Evolutionary conservation across 2,329 filamentous ascomycete species (phyloP), one percentile per base, ranked within the genome.

Genomic region (Exophiala aquamarina): DNA sequence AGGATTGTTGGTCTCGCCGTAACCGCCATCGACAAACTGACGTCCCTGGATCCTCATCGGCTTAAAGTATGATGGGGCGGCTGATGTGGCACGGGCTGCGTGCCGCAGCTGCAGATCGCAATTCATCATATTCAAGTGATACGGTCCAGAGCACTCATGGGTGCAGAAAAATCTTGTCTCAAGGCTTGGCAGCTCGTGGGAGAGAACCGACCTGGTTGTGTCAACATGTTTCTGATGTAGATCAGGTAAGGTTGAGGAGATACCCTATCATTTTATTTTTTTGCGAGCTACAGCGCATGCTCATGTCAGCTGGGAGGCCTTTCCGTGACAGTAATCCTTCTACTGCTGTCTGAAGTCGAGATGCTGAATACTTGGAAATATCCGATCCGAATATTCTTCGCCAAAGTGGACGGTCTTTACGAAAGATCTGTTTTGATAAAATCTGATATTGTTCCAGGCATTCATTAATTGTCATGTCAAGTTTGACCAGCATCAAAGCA

Each of bases 401-500:
- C n/a, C 44, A 17, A 9, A 52, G 11, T 14, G 47, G 40, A 26
- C 50, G 50, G 19, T 49, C 26, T 31, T 52, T 51, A 5, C 39
- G 41, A 33, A 58, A 58, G 17, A 58, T 52, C 3, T 42, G 26
- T 31, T 35, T 21, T 2, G 66, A 68, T 2, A 75, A 63, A 3
- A 55, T 41, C 11, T 67, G 56, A 47, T 76, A 77, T 2, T 62
- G 66, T 2, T 61, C 47, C 13, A 75, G 67, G 21, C 70, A 73
- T 14, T 76, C 68, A 18, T 63, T 50, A 7, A 74, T 65, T 19
- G 63, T 66, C 70, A 77, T 73, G 21, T 67, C 57, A 1, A 77
- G 59, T 2, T 70, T 66, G 1, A 72, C 72, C 4, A 76, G 64
- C 65, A 77, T 71, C 26, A 77, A 67, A 2, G 73, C 72, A 8